A percentile compares a stretch with the other conserved stretches of the same genome.
phyloP scores from a whole-genome alignment of 106 monocot genomes.

The Dioscorea alata region DNA sequence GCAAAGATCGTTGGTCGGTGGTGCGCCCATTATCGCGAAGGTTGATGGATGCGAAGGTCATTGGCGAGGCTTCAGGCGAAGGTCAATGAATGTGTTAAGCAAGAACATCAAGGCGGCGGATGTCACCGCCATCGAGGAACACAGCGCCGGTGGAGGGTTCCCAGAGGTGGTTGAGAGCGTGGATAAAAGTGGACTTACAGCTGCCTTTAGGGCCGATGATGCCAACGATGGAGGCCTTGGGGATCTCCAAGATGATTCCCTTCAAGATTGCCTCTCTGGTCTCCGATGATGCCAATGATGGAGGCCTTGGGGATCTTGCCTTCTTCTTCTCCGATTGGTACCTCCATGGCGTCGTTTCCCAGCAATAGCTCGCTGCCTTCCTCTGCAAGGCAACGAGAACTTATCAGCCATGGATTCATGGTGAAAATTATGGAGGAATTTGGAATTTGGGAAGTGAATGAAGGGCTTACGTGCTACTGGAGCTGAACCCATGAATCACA shows the following conservation, averaged over 20 bases:
- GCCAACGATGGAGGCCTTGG: constrained; percentile 48
- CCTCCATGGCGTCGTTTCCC: constrained; percentile 5
- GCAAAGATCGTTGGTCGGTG: no score
- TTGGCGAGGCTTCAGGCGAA: no score
- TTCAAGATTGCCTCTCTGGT: constrained; percentile 43
- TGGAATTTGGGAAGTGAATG: no score
- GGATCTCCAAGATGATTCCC: constrained; percentile 53
- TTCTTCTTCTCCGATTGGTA: constrained; percentile 17
- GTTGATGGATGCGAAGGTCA: no score
- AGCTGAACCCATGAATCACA: no score
- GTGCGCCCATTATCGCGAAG: no score
- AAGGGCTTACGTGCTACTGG: no score
- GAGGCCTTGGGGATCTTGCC: constrained; percentile 29
- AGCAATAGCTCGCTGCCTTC: constrained; percentile 26
- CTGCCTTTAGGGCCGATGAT: constrained; percentile 91
- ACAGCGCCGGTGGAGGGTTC: constrained; percentile 62
- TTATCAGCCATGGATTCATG: no score
- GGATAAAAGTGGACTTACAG: constrained; percentile 85
- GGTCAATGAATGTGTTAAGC: no score
- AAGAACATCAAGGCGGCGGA: constrained; percentile 59
- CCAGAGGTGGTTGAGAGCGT: constrained; percentile 89
- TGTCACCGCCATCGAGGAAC: constrained; percentile 68
- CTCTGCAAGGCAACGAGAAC: neutral
- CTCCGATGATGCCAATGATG: constrained; percentile 36
- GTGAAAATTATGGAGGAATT: no score